Evolutionary conservation across 1,139 yeast species (phyloP).

Genomic region (Saccharomyces hybrid): DNA sequence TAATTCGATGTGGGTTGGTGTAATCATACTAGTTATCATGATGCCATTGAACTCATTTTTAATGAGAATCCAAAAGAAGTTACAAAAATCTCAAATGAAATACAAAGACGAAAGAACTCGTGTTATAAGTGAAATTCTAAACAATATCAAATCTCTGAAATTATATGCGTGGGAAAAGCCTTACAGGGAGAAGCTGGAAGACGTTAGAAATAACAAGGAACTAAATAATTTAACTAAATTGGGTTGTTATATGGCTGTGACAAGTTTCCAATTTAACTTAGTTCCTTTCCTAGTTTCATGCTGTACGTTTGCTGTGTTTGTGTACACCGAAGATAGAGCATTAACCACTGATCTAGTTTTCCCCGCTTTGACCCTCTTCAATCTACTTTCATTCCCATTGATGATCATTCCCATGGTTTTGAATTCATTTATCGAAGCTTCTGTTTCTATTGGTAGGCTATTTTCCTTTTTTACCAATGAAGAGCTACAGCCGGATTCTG

Average conservation of each 20-base stretch:
- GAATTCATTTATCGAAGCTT: constrained; percentile 79
- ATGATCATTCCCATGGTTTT: constrained; percentile 91
- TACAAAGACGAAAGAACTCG: constrained; percentile 64
- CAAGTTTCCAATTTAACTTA: constrained; percentile 72
- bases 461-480: constrained; percentile 63
- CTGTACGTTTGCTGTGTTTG: constrained; percentile 84
- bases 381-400: constrained; percentile 80
- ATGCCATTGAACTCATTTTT: constrained; percentile 75
- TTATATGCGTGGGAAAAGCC: constrained; percentile 94
- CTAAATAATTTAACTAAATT: constrained; percentile 66
- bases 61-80: constrained; percentile 62
- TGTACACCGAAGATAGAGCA: constrained; percentile 54
- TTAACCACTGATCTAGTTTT: constrained; percentile 87
- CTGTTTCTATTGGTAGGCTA: constrained; percentile 77
- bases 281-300: constrained; percentile 91
- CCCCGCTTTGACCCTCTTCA: constrained; percentile 86
- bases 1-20: constrained; percentile 96
- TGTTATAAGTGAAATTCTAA: constrained; percentile 75
- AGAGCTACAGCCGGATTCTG: constrained; percentile 77
- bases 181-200: constrained; percentile 59
- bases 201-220: constrained; percentile 86
- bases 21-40: constrained; percentile 69
- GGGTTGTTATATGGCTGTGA: constrained; percentile 68
- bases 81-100: constrained; percentile 71
- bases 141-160: constrained; percentile 85